Evolutionary conservation across 495 filamentous ascomycete genomes (phyloP).

Genomic region (Entonaema liquescens): DNA sequence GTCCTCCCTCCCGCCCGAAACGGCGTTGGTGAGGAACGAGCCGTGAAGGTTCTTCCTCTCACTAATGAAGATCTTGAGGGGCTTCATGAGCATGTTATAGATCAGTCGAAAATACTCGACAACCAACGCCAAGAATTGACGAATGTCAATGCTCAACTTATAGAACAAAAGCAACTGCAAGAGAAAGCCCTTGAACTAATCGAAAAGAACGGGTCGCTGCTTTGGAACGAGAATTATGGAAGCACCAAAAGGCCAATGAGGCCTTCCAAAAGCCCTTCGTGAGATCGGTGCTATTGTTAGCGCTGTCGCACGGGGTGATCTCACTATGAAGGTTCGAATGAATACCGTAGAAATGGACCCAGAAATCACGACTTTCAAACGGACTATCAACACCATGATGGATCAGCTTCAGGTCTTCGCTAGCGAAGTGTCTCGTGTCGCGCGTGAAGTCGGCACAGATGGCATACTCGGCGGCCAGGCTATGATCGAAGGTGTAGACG

Average conservation of each 20-base stretch:
- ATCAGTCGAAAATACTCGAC: constrained; percentile 80
- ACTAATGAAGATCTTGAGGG: constrained; percentile 76
- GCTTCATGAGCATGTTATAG: constrained; percentile 77
- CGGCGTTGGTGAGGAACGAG: constrained; percentile 41
- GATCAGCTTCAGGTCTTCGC: constrained; percentile 98
- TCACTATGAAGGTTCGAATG: constrained; percentile 97
- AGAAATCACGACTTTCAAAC: constrained; percentile 99
- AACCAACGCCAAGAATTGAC: constrained; percentile 75
- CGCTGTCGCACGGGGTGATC: constrained; percentile 91
- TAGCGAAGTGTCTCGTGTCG: constrained; percentile 94
- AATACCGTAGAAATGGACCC: constrained; percentile 98
- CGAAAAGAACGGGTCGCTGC: constrained; percentile 63
- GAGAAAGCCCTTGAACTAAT: constrained; percentile 66
- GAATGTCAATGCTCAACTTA: constrained; percentile 71
- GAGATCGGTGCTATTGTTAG: constrained; percentile 98
- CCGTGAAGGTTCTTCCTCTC: constrained; percentile 51
- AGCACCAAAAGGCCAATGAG: constrained; percentile 97
- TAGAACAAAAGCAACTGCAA: constrained; percentile 71
- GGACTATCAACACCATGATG: constrained; percentile 98
- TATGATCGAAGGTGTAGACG: constrained; percentile 91
- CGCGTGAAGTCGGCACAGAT: constrained; percentile 96
- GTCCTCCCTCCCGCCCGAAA: constrained; percentile 44
- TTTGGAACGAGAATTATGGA: constrained; percentile 90
- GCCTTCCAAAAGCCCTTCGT: constrained; percentile 94
- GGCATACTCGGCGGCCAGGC: constrained; percentile 97